Evolutionary conservation across 257 asterid species (phyloP), one percentile per base, ranked within the genome.

Genomic region (Linaria vulgaris): DNA sequence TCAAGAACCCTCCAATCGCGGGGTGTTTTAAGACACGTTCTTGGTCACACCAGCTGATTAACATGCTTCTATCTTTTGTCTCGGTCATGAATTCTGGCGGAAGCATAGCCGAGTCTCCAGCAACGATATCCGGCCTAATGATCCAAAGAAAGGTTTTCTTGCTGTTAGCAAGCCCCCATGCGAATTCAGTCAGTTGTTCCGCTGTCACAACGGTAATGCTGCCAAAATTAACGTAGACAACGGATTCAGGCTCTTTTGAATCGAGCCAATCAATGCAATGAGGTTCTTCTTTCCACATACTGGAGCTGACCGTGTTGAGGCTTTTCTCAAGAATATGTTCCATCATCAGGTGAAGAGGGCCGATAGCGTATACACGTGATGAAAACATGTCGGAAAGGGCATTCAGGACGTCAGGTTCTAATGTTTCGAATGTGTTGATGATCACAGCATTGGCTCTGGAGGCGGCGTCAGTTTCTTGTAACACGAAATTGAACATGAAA

Each of bases 161-260:
- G 61, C 78, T 76, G 9, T 76, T 66, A 2, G 85, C 79, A 0
- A 82, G 76, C n/a, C 88, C 88, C 81, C 83, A 79, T 0, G 88
- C 85, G 16, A 82, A 72, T 21, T 82, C 88, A 0, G 53, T 56
- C 17, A 79, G 62, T 25, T 82, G 88, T 1, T 67, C 53, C 6
- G 72, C 70, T 0, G 78, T 76, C 68, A 82, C 53, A 1, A 71
- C 72, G 0, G 83, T 61, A 10, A 76, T 59, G 63, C 88, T 76
- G 8, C 85, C 85, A 21, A 79, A 82, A 12, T 79, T 82, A 0
- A 82, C 80, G 12, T 68, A 76, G 27, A 82, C 56, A 1, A 79
- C 83, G 1, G 88, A 76, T 2, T 71, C 63, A 0, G 83, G 72
- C 21, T 72, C 78, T 46, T 67, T 72, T 0, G 10, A 4, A 13